Conservation (phyloP, 2,329 filamentous ascomycete species). For the Pestalotiopsis sp. region DNA sequence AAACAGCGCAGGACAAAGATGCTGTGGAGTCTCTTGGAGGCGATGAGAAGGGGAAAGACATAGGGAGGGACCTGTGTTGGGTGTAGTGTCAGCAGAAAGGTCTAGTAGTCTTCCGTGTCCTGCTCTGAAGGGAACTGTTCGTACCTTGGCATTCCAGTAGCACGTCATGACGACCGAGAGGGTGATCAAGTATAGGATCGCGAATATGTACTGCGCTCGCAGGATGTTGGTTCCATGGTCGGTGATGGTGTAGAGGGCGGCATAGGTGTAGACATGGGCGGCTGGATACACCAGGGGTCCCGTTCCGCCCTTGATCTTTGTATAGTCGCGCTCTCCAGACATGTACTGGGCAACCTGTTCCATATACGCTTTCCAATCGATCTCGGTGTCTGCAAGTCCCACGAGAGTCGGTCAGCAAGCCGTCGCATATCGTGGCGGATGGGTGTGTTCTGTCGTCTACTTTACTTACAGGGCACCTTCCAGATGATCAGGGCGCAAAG, state of each 20-base stretch:
- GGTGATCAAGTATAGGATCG: slow-evolving; percentile 74
- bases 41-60: slow-evolving; percentile 79
- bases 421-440: background rate
- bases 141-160: slow-evolving; percentile 73
- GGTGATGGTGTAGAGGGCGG: slow-evolving; percentile 75
- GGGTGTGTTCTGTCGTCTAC: background rate
- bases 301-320: slow-evolving; percentile 80
- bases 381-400: slow-evolving; percentile 76
- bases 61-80: slow-evolving; percentile 73
- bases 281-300: slow-evolving; percentile 95
- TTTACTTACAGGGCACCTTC: slow-evolving; percentile 76
- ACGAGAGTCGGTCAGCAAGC: background rate
- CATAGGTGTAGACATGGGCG: slow-evolving; percentile 90
- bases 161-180: slow-evolving; percentile 78
- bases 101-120: background rate
- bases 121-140: slow-evolving; percentile 15
- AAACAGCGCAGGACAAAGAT: slow-evolving; percentile 92
- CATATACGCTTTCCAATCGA: slow-evolving; percentile 98
- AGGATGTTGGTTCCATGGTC: slow-evolving; percentile 74
- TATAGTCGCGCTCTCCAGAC: slow-evolving; percentile 86
- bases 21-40: slow-evolving; percentile 92
- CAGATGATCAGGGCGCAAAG: slow-evolving; percentile 76
- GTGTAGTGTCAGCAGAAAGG: background rate
- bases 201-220: slow-evolving; percentile 84
- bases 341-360: slow-evolving; percentile 82